Base-by-base conservation (phyloP, 1,284 basidiomycete species). In the Ustilago xerochloae region DNA sequence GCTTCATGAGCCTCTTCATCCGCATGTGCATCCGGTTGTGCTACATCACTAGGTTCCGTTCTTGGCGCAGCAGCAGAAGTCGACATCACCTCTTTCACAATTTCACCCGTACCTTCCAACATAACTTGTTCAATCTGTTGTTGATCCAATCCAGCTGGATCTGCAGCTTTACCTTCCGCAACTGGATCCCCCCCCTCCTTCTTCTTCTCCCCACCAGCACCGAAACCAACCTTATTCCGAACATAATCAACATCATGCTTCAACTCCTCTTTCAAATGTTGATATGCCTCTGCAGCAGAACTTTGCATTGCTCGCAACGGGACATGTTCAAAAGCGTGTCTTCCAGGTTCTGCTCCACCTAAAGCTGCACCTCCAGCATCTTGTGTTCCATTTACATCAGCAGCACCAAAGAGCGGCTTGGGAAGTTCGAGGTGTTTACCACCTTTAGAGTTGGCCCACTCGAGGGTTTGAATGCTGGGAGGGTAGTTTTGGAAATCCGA, bases 71-170 rank as follows among this genome's bases (percentile, higher is more conserved):
- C 35, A 10, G 38, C 46, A 7, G 39, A 49, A 12, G 36, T 26
- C 12, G 30, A 30, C 36, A 13, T 24, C 24, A n/a, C 39, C 16
- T 24, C 49, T 10, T 20, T 45, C 5, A 57, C 63, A 13, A 68
- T 67, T 4, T 45, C 55, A 0, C 59, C 75, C 5, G 80, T 81
- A 2, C 80, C 80, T 24, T 75, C 62, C 26, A 81, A 39, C 41
- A 80, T 64, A 4, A 79, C 68, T 30, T 70, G 55, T 56, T 80
- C 75, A 18, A 81, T 47, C 52, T 78, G 64, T 22, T 79, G 72
- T 38, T 68, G 70, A 52, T 81, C 75, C 58, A 80, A 47, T 2
- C 72, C 77, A 1, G 66, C 62, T n/a, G 69, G 63, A 52, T 75
- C 66, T 9, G 38, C 64, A 16, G 43, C 70, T 13, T 61, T 52